Percentiles rank a stretch among this genome's conserved stretches.
These are phyloP conservation scores for Fusarium robinianum DNA, from an alignment of 2,329 filamentous ascomycete genomes.

Conservation along the genomic window DNA sequence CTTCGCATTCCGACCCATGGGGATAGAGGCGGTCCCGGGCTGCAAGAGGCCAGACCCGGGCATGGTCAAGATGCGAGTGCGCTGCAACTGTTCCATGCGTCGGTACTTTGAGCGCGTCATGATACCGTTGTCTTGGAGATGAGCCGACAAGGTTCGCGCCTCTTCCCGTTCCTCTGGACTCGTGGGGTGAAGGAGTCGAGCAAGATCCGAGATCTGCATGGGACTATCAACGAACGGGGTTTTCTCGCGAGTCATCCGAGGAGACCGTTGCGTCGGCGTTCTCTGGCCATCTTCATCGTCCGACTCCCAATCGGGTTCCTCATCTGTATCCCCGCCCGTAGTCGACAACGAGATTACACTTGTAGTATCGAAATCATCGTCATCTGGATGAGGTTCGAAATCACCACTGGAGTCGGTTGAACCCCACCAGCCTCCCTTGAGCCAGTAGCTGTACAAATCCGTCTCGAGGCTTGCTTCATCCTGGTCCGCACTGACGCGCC, in stretches of 20 bases:
- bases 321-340: slow-evolving; percentile 49
- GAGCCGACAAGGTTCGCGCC: slow-evolving; percentile 78
- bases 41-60: slow-evolving; percentile 33
- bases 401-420: slow-evolving; percentile 79
- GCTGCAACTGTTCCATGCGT: slow-evolving; percentile 68
- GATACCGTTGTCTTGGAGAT: slow-evolving; percentile 71
- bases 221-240: slow-evolving; percentile 66
- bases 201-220: slow-evolving; percentile 70
- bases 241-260: slow-evolving; percentile 51
- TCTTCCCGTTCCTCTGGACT: slow-evolving; percentile 79
- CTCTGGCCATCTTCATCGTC: slow-evolving; percentile 57
- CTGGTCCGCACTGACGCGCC: slow-evolving; percentile 54
- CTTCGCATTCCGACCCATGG: slow-evolving; percentile 40
- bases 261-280: slow-evolving; percentile 74
- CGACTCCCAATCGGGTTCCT: slow-evolving; percentile 55
- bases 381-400: slow-evolving; percentile 62
- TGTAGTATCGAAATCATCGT: slow-evolving; percentile 72
- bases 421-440: slow-evolving; percentile 82
- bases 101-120: slow-evolving; percentile 82
- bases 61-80: slow-evolving; percentile 62
- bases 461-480: slow-evolving; percentile 71
- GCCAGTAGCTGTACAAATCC: slow-evolving; percentile 84
- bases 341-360: slow-evolving; percentile 71
- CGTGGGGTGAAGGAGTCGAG: slow-evolving; percentile 79
- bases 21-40: slow-evolving; percentile 12